These are phyloP conservation scores for Sphagnurus paluster DNA, from an alignment of 1,284 basidiomycete species.

Conservation along the genomic window DNA sequence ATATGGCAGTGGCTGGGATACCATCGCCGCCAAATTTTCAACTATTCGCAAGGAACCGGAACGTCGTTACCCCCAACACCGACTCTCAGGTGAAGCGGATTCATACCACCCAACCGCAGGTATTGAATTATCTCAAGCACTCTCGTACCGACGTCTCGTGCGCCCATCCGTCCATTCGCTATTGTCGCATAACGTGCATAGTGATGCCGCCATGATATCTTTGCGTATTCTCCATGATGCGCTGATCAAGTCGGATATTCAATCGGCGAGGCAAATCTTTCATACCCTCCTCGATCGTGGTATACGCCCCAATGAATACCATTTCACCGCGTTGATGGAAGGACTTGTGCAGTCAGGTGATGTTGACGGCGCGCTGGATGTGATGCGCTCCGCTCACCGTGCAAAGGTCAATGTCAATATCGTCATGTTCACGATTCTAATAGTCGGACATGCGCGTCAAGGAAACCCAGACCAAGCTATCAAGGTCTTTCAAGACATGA, in stretches of 20 bases:
- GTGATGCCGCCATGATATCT: slow-evolving; percentile 55
- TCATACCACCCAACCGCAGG: slow-evolving; percentile 52
- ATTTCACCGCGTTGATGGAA: slow-evolving; percentile 71
- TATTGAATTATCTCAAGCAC: slow-evolving; percentile 35
- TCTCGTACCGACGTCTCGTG: slow-evolving; percentile 36
- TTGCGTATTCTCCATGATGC: slow-evolving; percentile 65
- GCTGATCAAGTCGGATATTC: slow-evolving; percentile 48
- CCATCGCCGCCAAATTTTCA: slow-evolving; percentile 39
- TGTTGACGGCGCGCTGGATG: slow-evolving; percentile 47
- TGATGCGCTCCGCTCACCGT: slow-evolving; percentile 50
- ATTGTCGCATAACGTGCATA: slow-evolving; percentile 43
- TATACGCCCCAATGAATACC: slow-evolving; percentile 64
- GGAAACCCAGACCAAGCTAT: slow-evolving; percentile 56
- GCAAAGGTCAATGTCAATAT: slow-evolving; percentile 55
- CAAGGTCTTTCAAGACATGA: slow-evolving; percentile 60
- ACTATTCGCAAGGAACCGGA: slow-evolving; percentile 22
- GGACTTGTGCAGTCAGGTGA: slow-evolving; percentile 58
- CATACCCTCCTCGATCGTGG: slow-evolving; percentile 60
- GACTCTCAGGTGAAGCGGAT: slow-evolving; percentile 28
- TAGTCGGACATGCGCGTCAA: slow-evolving; percentile 61
- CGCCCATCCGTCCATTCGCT: slow-evolving; percentile 50
- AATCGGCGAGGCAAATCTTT: slow-evolving; percentile 52
- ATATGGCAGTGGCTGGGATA: slow-evolving; percentile 53
- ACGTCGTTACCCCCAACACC: slow-evolving; percentile 20
- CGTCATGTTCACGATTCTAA: slow-evolving; percentile 73